These are phyloP conservation scores for Neoboletus magnificus DNA, from an alignment of 768 basidiomycete species.

Conservation along the genomic window DNA sequence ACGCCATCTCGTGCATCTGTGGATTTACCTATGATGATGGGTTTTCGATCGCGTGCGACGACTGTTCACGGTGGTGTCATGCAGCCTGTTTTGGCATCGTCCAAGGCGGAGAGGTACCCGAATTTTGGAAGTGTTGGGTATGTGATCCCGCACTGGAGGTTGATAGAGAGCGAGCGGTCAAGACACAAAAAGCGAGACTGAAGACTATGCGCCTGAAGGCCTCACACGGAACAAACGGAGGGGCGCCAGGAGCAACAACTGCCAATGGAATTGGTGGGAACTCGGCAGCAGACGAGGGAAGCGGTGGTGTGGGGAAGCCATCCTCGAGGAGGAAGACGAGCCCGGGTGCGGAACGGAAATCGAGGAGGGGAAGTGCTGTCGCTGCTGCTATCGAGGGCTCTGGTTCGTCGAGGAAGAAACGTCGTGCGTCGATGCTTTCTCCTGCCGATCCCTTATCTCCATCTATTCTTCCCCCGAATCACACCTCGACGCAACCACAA, in stretches of 20 bases:
- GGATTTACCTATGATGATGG: conserved; percentile 74
- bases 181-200: conserved; percentile 41
- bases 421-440: conserved; percentile 37
- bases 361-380: conserved; percentile 33
- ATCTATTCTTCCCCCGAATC: conserved; percentile 10
- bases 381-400: conserved; percentile 36
- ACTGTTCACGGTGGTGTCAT: conserved; percentile 82
- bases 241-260: conserved; percentile 12
- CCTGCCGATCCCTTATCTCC: conserved; percentile 20
- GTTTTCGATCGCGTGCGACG: conserved; percentile 82
- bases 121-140: conserved; percentile 74
- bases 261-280: conserved; percentile 16
- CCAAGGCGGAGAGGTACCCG: conserved; percentile 54
- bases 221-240: conserved; percentile 26
- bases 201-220: conserved; percentile 29
- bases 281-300: conserved; percentile 17
- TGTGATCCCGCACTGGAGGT: conserved; percentile 50
- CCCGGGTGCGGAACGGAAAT: conserved; percentile 39
- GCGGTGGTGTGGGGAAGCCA: conserved; percentile 19
- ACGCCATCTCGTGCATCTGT: conserved; percentile 71
- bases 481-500: conserved; percentile 11
- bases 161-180: conserved; percentile 47
- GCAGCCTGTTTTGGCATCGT: conserved; percentile 70
- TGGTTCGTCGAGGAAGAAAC: conserved; percentile 35
- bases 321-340: conserved; percentile 35